A percentile compares a stretch with the other conserved stretches of the same genome.
These are phyloP conservation scores for Fusarium sp. DNA, from an alignment of 2,329 filamentous ascomycete species.

Conservation along the genomic window DNA sequence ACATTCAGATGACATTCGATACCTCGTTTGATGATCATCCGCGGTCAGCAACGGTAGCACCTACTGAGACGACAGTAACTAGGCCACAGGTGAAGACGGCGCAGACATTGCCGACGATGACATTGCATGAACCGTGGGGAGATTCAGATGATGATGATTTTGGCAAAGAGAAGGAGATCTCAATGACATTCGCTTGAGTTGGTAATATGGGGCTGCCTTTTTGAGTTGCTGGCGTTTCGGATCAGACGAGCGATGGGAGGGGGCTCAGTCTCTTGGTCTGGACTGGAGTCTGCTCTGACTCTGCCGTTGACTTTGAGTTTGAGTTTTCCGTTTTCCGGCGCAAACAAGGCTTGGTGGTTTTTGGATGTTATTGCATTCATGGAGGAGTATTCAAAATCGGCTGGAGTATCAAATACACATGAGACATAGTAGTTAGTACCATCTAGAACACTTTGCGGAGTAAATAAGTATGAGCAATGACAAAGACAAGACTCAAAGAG, in stretches of 20 bases:
- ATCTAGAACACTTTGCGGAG: slow-evolving; percentile 12
- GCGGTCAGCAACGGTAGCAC: slow-evolving; percentile 37
- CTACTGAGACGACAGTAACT: slow-evolving; percentile 44
- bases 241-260: background rate
- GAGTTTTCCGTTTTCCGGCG: slow-evolving; percentile 2
- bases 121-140: slow-evolving; percentile 73
- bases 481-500: background rate
- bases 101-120: slow-evolving; percentile 61
- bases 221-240: slow-evolving; percentile 24
- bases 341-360: slow-evolving; percentile 10
- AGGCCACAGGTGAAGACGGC: slow-evolving; percentile 49
- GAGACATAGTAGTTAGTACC: slow-evolving; percentile 16
- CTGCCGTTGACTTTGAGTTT: background rate
- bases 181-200: slow-evolving; percentile 79
- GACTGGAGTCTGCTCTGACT: background rate
- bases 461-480: slow-evolving; percentile 19
- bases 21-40: slow-evolving; percentile 61
- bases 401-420: slow-evolving; percentile 20
- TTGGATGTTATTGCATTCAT: slow-evolving; percentile 31
- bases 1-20: slow-evolving; percentile 78
- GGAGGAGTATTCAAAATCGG: slow-evolving; percentile 17
- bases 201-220: slow-evolving; percentile 5
- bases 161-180: slow-evolving; percentile 77
- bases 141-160: slow-evolving; percentile 74
- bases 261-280: background rate